Conservation (phyloP, 2,329 filamentous ascomycete species). For the Hypomyces rosellus region DNA sequence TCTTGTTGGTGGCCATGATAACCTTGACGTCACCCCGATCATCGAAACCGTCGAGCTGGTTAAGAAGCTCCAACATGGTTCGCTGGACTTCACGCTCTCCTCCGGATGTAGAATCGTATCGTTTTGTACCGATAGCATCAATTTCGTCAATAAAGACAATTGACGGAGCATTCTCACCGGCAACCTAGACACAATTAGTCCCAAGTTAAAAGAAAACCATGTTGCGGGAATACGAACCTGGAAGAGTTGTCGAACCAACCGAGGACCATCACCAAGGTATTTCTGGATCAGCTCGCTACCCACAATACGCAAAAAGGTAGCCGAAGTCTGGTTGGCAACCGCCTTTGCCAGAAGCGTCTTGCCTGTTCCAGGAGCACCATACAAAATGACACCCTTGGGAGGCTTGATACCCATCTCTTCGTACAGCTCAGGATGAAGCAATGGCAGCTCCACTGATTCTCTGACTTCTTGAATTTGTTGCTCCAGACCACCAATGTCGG, state of each 20-base stretch:
- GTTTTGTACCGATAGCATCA: conserved; percentile 96
- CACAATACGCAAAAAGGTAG: conserved; percentile 94
- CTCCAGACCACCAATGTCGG: conserved; percentile 95
- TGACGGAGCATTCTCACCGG: conserved; percentile 89
- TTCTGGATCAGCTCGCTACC: conserved; percentile 98
- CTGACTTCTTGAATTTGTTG: conserved; percentile 94
- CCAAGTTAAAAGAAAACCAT: not conserved
- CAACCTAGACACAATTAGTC: conserved; percentile 50
- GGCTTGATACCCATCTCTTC: conserved; percentile 99
- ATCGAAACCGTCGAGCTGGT: conserved; percentile 97
- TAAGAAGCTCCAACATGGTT: conserved; percentile 96
- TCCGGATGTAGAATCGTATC: conserved; percentile 94
- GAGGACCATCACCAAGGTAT: conserved; percentile 92
- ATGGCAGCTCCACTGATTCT: conserved; percentile 90
- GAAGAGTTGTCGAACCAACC: conserved; percentile 93
- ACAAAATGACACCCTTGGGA: conserved; percentile 97
- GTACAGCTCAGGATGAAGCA: conserved; percentile 94
- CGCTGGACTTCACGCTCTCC: conserved; percentile 96
- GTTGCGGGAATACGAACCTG: conserved; percentile 45
- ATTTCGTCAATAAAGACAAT: conserved; percentile 99
- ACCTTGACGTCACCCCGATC: conserved; percentile 99
- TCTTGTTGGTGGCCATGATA: conserved; percentile 99
- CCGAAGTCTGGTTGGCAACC: conserved; percentile 97
- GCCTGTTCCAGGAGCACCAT: conserved; percentile 92
- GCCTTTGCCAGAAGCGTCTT: conserved; percentile 96